phyloP scores from a whole-genome alignment of 345 rosid species.

The Carallia pectinifolia region DNA sequence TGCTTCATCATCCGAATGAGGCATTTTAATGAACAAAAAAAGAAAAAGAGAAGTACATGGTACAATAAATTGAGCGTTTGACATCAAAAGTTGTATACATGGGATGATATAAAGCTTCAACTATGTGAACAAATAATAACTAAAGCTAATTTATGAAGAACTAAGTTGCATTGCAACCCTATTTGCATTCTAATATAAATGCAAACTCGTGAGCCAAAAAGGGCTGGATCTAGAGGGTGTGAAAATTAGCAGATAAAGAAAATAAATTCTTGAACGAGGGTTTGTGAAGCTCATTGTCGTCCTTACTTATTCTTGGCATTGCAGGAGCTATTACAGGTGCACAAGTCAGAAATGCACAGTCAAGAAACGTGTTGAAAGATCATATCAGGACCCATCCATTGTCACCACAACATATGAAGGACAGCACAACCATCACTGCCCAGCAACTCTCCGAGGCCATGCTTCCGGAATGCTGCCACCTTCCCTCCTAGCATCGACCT shows the following conservation, averaged over 20 bases:
- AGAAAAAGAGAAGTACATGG: no score
- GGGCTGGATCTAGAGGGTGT: not conserved
- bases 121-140: no score
- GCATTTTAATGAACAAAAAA: no score
- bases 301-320: not conserved
- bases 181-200: not conserved
- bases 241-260: not conserved
- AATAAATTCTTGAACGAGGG: not conserved
- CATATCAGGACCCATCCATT: constrained; percentile 77
- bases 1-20: no score
- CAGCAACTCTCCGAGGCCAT: constrained; percentile 64
- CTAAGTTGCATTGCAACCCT: not conserved
- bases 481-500: constrained; percentile 26
- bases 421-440: constrained; percentile 77
- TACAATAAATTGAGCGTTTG: no score
- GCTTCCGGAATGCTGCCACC: constrained; percentile 45
- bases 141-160: no score
- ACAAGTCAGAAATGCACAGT: constrained; percentile 83
- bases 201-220: not conserved
- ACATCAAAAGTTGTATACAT: no score
- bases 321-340: constrained; percentile 93
- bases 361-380: constrained; percentile 90
- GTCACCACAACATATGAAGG: constrained; percentile 94
- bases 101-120: no score
- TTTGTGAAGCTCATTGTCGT: not conserved